Evolutionary conservation across 2,329 filamentous ascomycete species (phyloP).

Genomic region (Ceratocystis cacaofunesta): DNA sequence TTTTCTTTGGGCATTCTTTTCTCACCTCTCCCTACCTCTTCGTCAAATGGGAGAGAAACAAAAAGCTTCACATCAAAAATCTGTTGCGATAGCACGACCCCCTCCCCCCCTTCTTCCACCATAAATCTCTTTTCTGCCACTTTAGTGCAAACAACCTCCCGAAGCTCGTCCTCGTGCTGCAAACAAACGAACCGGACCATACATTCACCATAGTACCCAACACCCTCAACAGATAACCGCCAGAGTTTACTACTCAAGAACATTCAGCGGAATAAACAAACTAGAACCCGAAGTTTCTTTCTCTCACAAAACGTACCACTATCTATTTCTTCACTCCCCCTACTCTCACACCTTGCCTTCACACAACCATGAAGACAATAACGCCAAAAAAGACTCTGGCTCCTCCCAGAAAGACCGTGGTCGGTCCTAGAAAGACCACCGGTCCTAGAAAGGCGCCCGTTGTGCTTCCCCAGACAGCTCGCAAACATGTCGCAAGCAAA

Average conservation of each 20-base stretch:
- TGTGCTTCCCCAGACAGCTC: conserved; percentile 10
- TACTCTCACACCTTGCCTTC: not conserved
- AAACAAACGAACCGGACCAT: not conserved
- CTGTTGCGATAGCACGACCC: not conserved
- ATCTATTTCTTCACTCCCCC: not conserved
- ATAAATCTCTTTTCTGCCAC: not conserved
- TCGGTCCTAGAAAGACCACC: conserved; percentile 12
- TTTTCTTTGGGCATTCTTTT: not conserved
- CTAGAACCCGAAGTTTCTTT: not conserved
- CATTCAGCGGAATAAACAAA: not conserved
- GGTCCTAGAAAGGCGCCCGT: conserved; percentile 12
- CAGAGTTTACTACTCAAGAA: not conserved
- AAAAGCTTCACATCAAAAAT: not conserved
- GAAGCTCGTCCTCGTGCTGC: not conserved
- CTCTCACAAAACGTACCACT: not conserved
- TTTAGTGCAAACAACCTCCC: not conserved
- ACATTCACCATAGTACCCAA: not conserved
- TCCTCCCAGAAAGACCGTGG: not conserved
- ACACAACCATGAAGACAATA: conserved; percentile 12
- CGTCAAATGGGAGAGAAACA: not conserved
- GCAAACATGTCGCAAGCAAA: conserved; percentile 15
- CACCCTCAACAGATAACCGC: not conserved
- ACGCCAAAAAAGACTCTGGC: not conserved
- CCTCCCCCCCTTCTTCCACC: not conserved
- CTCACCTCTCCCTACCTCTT: not conserved